Evolutionary conservation across 2,329 filamentous ascomycete genomes (phyloP).

Genomic region (Venturia nashicola): DNA sequence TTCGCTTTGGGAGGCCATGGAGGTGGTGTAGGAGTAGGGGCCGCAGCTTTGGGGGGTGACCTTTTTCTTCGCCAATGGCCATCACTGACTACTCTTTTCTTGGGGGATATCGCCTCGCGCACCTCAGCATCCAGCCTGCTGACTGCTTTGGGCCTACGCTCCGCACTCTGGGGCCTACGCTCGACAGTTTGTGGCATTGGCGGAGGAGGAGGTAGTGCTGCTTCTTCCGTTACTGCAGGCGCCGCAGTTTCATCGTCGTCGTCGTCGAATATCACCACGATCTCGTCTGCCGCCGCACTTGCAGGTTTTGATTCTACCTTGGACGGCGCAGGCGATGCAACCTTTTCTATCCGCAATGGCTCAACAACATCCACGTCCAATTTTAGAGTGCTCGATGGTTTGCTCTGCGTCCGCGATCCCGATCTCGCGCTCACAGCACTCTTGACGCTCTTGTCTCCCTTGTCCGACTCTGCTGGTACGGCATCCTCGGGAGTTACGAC

Average conservation of each 20-base stretch:
- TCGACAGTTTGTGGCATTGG: background rate
- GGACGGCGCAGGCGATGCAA: background rate
- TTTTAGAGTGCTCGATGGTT: background rate
- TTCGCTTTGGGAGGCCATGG: constrained; percentile 12
- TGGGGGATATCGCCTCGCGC: constrained; percentile 52
- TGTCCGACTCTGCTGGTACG: constrained; percentile 6
- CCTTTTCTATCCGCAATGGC: background rate
- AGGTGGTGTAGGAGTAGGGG: constrained; percentile 1
- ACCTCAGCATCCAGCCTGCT: constrained; percentile 32
- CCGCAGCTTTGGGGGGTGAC: constrained; percentile 6
- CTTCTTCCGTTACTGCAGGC: background rate
- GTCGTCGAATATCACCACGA: constrained; percentile 1
- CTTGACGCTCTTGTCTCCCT: background rate
- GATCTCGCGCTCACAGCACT: constrained; percentile 7
- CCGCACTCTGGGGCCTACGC: constrained; percentile 3
- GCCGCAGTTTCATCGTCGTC: background rate
- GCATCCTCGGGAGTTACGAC: constrained; percentile 43
- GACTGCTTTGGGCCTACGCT: constrained; percentile 10
- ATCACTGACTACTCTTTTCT: constrained; percentile 88
- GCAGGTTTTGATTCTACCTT: background rate
- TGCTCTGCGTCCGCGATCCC: constrained; percentile 10
- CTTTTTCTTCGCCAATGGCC: constrained; percentile 64
- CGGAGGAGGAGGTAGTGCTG: background rate
- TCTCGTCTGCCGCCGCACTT: background rate
- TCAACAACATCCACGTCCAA: background rate